Percentiles rank a stretch among this genome's conserved stretches.
These are phyloP conservation scores for Phascolomyces articulosus DNA, from an alignment of 371 early-diverging fungal species.

Conservation along the genomic window DNA sequence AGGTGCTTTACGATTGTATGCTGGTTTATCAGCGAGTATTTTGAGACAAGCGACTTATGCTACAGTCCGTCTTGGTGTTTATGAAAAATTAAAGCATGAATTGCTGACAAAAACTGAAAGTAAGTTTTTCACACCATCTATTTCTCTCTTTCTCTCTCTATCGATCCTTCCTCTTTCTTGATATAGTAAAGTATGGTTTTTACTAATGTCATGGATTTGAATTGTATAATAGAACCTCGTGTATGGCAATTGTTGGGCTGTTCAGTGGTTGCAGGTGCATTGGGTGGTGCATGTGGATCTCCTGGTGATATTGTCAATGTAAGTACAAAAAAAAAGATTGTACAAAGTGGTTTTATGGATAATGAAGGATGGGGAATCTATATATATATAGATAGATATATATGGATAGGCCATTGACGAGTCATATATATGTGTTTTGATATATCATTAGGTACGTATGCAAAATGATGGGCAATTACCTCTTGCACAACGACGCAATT, in stretches of 20 bases:
- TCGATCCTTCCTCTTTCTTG: too few relatives aligned
- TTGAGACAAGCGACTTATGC: conserved; percentile 72
- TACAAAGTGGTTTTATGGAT: background rate
- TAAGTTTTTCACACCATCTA: conserved; percentile 18
- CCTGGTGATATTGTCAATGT: conserved; percentile 79
- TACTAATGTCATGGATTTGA: background rate
- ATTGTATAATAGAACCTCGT: conserved; percentile 24
- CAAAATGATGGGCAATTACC: conserved; percentile 75
- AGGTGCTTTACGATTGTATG: conserved; percentile 52
- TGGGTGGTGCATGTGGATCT: conserved; percentile 70
- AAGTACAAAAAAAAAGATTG: background rate
- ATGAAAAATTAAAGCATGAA: conserved; percentile 55
- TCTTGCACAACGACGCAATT: conserved; percentile 57
- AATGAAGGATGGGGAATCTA: background rate
- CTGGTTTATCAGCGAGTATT: conserved; percentile 65
- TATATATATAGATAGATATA: too few relatives aligned
- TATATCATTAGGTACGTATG: conserved; percentile 40
- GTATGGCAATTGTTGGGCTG: conserved; percentile 51
- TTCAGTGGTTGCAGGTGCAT: conserved; percentile 61
- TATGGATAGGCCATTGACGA: too few relatives aligned
- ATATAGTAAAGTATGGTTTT: too few relatives aligned
- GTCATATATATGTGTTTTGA: too few relatives aligned
- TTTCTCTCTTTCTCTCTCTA: conserved; percentile 20
- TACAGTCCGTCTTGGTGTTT: conserved; percentile 67
- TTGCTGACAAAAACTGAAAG: background rate